Evolutionary conservation across 352 stramenopile species (phyloP).

Genomic region (Phytophthora pluvialis): DNA sequence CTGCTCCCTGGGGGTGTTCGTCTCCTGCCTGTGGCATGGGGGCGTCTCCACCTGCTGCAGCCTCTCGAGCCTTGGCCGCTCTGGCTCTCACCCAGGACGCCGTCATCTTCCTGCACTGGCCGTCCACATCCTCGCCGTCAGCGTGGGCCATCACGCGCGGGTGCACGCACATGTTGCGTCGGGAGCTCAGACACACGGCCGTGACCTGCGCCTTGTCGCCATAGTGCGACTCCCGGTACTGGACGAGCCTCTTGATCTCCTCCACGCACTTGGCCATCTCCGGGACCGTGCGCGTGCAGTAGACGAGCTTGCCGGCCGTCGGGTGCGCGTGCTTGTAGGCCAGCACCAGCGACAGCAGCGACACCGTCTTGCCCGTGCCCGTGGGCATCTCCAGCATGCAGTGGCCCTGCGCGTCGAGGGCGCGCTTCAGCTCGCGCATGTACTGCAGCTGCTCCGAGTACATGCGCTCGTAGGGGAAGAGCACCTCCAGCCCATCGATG

Average conservation of each 20-base stretch:
- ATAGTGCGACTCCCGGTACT: constrained; percentile 74
- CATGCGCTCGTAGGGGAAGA: constrained; percentile 98
- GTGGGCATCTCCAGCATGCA: constrained; percentile 99
- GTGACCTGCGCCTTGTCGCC: constrained; percentile 72
- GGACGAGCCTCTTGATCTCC: constrained; percentile 96
- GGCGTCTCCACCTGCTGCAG: constrained; percentile 11
- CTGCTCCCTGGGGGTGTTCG: constrained; percentile 3
- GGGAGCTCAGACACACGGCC: constrained; percentile 91
- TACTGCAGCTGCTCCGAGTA: constrained; percentile 99
- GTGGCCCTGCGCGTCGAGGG: constrained; percentile 97
- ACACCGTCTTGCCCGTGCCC: constrained; percentile 98
- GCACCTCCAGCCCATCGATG: constrained; percentile 97
- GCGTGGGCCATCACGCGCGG: constrained; percentile 95
- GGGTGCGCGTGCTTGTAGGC: constrained; percentile 95
- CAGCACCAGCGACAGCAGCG: constrained; percentile 96
- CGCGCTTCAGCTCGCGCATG: constrained; percentile 98
- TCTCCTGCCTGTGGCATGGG: constrained; percentile 10
- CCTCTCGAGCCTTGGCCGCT: constrained; percentile 38
- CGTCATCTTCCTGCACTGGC: constrained; percentile 97
- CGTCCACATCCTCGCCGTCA: constrained; percentile 97
- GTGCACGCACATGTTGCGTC: constrained; percentile 99
- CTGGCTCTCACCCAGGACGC: constrained; percentile 96
- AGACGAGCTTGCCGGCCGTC: constrained; percentile 97
- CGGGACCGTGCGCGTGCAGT: constrained; percentile 99
- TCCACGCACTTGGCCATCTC: constrained; percentile 99